phyloP scores from a whole-genome alignment of 1,284 basidiomycete species.

The Trametes pubescens region DNA sequence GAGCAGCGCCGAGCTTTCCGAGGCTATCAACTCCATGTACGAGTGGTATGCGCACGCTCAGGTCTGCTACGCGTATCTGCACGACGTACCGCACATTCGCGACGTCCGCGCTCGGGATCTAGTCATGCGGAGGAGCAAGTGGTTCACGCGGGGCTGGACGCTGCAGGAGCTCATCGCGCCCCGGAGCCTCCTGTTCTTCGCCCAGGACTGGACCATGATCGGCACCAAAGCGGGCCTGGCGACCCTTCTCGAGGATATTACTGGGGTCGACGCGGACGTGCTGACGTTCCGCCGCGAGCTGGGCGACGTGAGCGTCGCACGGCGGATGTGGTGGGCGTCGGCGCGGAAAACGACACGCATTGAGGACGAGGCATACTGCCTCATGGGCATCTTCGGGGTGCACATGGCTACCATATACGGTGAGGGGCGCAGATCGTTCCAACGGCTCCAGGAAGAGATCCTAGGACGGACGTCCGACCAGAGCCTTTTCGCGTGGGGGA shows the following conservation, averaged over 20 bases:
- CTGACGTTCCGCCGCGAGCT: slow-evolving; percentile 27
- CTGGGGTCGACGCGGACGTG: slow-evolving; percentile 30
- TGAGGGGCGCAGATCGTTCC: slow-evolving; percentile 27
- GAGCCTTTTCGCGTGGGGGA: slow-evolving; percentile 32
- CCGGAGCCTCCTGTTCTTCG: slow-evolving; percentile 26
- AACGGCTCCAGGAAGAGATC: slow-evolving; percentile 30
- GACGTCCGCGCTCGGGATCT: background rate
- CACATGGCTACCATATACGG: slow-evolving; percentile 32
- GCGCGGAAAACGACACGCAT: slow-evolving; percentile 23
- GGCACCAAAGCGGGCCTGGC: slow-evolving; percentile 31
- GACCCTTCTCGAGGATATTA: slow-evolving; percentile 25
- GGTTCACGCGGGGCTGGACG: slow-evolving; percentile 33
- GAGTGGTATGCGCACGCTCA: slow-evolving; percentile 22
- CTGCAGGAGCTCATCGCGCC: slow-evolving; percentile 33
- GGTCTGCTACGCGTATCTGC: slow-evolving; percentile 16
- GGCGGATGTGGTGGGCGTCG: slow-evolving; percentile 32
- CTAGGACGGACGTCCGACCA: slow-evolving; percentile 30
- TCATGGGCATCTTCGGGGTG: slow-evolving; percentile 32
- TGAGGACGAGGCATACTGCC: slow-evolving; percentile 30
- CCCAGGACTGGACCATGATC: slow-evolving; percentile 25
- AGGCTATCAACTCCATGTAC: slow-evolving; percentile 32
- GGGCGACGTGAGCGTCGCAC: slow-evolving; percentile 29
- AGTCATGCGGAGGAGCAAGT: slow-evolving; percentile 13
- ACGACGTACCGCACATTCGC: slow-evolving; percentile 12
- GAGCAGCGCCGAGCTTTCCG: slow-evolving; percentile 25